Evolutionary conservation across 2,329 filamentous ascomycete species (phyloP).

Genomic region (Penicillium sp.): DNA sequence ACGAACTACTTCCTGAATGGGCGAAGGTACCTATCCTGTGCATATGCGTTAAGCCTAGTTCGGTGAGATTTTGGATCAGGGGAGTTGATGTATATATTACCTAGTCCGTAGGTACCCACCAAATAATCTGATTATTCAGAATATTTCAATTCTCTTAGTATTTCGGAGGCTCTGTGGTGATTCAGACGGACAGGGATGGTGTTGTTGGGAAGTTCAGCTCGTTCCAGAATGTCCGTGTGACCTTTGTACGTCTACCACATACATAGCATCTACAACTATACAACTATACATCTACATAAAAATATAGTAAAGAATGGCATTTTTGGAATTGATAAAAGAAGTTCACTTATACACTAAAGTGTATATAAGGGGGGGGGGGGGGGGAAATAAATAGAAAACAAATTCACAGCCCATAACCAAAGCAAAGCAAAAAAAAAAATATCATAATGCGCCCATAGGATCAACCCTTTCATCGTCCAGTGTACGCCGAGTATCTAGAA

Average conservation of each 20-base stretch:
- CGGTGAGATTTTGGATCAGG: neutral
- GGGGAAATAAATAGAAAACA: constrained; percentile 13
- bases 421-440: constrained; percentile 13
- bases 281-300: too few relatives aligned
- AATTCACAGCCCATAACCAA: constrained; percentile 18
- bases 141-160: neutral
- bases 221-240: constrained; percentile 6
- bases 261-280: too few relatives aligned
- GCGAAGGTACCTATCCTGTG: neutral
- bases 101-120: too few relatives aligned
- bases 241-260: neutral
- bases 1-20: constrained; percentile 19
- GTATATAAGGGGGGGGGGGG: neutral
- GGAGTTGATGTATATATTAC: neutral
- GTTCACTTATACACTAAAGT: constrained; percentile 3
- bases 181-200: constrained; percentile 16
- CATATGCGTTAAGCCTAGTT: neutral
- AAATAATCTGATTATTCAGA: neutral
- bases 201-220: constrained; percentile 7
- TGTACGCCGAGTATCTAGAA: constrained; percentile 40
- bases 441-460: constrained; percentile 38
- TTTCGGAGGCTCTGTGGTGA: constrained; percentile 17
- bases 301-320: neutral
- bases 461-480: constrained; percentile 35
- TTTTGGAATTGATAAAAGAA: constrained; percentile 2